Base-by-base conservation (phyloP, 2,329 filamentous ascomycete genomes). In the Phialocephala subalpina region DNA sequence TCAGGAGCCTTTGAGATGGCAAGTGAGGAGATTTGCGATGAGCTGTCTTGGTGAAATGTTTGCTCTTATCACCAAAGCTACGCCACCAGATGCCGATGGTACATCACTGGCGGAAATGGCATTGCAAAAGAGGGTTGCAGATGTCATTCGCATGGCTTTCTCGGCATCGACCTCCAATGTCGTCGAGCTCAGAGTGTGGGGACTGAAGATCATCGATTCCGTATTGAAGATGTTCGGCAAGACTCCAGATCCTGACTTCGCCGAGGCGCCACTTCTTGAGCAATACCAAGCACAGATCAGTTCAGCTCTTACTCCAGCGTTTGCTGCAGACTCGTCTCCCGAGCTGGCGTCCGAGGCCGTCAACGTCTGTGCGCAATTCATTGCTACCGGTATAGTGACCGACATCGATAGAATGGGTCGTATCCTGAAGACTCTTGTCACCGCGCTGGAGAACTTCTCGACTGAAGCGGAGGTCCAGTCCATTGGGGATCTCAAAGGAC, bases 231-330 rank as follows among this genome's bases (percentile, higher is more conserved):
- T 97, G 84, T 99, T 99, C 80, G 96, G 96, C 62, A 95, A 94
- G 76, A 94, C 92, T 1, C 92, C 95, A 1, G 96, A 99, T 79
- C 97, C 96, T 0, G 96, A 99, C 77, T 99, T 99, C 76, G 88
- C 95, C n/a, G 96, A 99, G 79, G 96, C 92, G 0, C 97, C 97
- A 80, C 84, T 99, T 18, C 85, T 99, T 3, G 97, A 99, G 78
- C 96, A 99, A 78, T 99, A 99, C 75, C 97, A 99, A 79, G 96
- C 96, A 5, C 96, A 99, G 77, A 99, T 99, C 76, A 94, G 94
- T 74, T 98, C 96, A 20, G 96, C 96, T 0, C 84, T 99, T 67
- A 99, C 97, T 0, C 96, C 96, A 3, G 97, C 96, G 0, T 99
- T 99, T 80, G 94, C 96, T 0, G 91, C 90, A 3, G 96, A 99